phyloP scores from a whole-genome alignment of 106 monocot species.

The Platanthera zijinensis region DNA sequence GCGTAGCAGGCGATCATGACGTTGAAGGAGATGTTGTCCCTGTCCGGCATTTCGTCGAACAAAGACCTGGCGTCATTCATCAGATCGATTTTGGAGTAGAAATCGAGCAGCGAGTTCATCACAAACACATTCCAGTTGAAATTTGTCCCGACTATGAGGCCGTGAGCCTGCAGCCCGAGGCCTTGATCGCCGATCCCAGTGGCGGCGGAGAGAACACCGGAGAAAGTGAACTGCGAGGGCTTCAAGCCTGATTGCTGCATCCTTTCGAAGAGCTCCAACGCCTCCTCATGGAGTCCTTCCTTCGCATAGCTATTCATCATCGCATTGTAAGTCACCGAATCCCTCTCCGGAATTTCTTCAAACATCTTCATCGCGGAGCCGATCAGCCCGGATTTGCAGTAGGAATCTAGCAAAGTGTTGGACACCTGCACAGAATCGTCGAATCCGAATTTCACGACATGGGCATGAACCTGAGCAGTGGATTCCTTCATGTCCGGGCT shows the following conservation, averaged over 20 bases:
- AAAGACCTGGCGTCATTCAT: slow-evolving; percentile 37
- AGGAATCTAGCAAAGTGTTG: slow-evolving; percentile 78
- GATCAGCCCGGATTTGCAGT: slow-evolving; percentile 60
- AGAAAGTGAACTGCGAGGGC: slow-evolving; percentile 74
- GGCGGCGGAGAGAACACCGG: slow-evolving; percentile 41
- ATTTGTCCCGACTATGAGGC: slow-evolving; percentile 43
- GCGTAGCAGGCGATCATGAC: slow-evolving; percentile 72
- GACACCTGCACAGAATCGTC: slow-evolving; percentile 27
- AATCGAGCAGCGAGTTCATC: slow-evolving; percentile 66
- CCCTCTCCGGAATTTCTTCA: slow-evolving; percentile 31
- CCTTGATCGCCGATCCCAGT: slow-evolving; percentile 41
- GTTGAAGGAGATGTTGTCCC: slow-evolving; percentile 74
- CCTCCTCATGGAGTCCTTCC: slow-evolving; percentile 33
- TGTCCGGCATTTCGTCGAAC: slow-evolving; percentile 53
- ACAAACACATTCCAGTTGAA: slow-evolving; percentile 78
- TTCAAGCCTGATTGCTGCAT: slow-evolving; percentile 47
- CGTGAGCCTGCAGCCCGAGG: slow-evolving; percentile 61
- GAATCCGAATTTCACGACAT: slow-evolving; percentile 40
- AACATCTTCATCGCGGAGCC: slow-evolving; percentile 27
- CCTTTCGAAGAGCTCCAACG: slow-evolving; percentile 36
- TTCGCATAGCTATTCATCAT: slow-evolving; percentile 63
- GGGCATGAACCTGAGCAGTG: slow-evolving; percentile 40
- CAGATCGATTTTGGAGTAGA: slow-evolving; percentile 58
- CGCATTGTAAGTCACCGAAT: slow-evolving; percentile 70
- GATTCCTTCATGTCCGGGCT: slow-evolving; percentile 10